Percentiles rank a stretch among this genome's conserved stretches.
These are phyloP conservation scores for Botryotinia calthae DNA, from an alignment of 2,329 filamentous ascomycete species.

Conservation along the genomic window DNA sequence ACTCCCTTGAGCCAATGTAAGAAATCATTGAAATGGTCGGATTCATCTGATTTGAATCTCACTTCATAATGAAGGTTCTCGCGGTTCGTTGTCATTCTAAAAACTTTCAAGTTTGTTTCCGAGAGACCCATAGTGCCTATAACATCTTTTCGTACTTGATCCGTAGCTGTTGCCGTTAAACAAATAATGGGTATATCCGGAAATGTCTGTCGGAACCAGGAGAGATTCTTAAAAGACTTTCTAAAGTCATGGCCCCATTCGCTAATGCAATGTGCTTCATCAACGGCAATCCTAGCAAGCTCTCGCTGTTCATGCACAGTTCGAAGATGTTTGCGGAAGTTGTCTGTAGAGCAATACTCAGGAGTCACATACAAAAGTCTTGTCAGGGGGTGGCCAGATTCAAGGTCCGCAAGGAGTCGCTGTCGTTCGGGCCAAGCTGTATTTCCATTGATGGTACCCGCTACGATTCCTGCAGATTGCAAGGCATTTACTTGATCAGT, in stretches of 20 bases:
- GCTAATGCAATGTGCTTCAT: conserved; percentile 95
- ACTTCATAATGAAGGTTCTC: conserved; percentile 90
- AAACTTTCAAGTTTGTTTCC: conserved; percentile 62
- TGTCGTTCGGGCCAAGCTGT: conserved; percentile 64
- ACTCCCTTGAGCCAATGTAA: conserved; percentile 73
- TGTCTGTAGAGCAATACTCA: conserved; percentile 75
- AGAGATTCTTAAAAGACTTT: conserved; percentile 82
- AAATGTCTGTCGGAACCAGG: conserved; percentile 79
- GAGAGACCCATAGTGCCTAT: conserved; percentile 71
- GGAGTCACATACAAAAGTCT: conserved; percentile 91
- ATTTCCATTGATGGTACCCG: conserved; percentile 83
- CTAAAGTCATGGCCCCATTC: conserved; percentile 99
- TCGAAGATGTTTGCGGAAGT: conserved; percentile 72
- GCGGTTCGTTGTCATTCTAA: conserved; percentile 79
- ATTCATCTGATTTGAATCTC: conserved; percentile 73
- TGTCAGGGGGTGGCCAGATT: conserved; percentile 80
- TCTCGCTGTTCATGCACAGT: conserved; percentile 77
- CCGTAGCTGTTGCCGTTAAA: conserved; percentile 86
- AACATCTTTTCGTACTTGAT: conserved; percentile 77
- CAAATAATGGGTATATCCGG: conserved; percentile 88
- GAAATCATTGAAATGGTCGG: conserved; percentile 71
- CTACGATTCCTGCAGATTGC: conserved; percentile 69
- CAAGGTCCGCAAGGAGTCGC: conserved; percentile 74
- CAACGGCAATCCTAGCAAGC: conserved; percentile 83
- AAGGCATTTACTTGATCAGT: conserved; percentile 90